A percentile compares a stretch with the other conserved stretches of the same genome.
phyloP scores from a whole-genome alignment of 495 filamentous ascomycete species.

The Talaromyces borbonicus region DNA sequence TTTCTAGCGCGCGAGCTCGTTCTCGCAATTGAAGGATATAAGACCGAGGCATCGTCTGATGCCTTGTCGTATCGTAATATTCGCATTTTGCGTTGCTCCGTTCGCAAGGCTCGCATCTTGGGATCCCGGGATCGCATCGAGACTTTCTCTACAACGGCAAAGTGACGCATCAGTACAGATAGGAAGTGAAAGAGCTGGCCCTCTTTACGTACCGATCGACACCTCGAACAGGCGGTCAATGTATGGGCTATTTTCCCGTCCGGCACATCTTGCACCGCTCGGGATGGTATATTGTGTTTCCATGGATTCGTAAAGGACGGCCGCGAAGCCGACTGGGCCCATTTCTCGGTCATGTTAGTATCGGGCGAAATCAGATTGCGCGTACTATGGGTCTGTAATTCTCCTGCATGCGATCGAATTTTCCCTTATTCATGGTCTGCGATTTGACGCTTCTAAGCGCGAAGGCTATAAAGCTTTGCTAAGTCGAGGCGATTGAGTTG shows the following conservation, averaged over 20 bases:
- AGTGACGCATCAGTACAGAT: not conserved
- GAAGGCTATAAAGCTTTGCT: too few species aligned
- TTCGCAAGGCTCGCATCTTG: conserved; percentile 87
- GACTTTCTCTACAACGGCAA: conserved; percentile 65
- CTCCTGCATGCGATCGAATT: not conserved
- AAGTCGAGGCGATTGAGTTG: too few species aligned
- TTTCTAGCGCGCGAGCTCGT: conserved; percentile 66
- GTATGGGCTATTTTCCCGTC: conserved; percentile 62
- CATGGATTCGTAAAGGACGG: conserved; percentile 19
- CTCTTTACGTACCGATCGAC: conserved; percentile 66
- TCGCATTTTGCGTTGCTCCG: conserved; percentile 81
- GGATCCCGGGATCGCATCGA: conserved; percentile 82
- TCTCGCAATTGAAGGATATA: conserved; percentile 86
- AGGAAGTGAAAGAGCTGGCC: not conserved
- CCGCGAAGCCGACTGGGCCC: conserved; percentile 8
- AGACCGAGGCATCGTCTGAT: conserved; percentile 63
- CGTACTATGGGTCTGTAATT: not conserved
- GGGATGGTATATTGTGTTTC: conserved; percentile 12
- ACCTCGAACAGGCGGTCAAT: conserved; percentile 77
- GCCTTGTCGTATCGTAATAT: conserved; percentile 81
- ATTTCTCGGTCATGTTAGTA: conserved; percentile 14
- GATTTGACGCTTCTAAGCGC: not conserved
- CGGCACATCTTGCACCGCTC: conserved; percentile 21
- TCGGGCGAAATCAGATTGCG: not conserved
- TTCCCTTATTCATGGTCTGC: conserved; percentile 1